Base-by-base conservation (phyloP, 345 rosid genomes). In the Lepidium africanum region DNA sequence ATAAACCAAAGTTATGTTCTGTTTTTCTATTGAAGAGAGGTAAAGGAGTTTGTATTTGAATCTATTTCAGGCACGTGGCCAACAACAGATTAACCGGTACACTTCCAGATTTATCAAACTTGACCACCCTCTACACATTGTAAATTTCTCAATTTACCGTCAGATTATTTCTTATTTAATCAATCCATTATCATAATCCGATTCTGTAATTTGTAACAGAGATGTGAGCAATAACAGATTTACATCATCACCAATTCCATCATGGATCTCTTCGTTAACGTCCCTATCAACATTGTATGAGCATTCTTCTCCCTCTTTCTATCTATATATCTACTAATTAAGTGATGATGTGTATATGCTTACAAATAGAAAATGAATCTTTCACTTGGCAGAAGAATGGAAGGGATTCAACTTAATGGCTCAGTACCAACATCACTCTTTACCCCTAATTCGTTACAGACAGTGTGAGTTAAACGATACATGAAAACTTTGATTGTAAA, bases 221-320 rank as follows among this genome's bases (percentile, higher is more conserved):
- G 97, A 86, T 70, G 52, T 91, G 58, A 89, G 97, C 79, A 89
- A 89, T 60, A 95, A 91, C 43, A 77, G 62, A 15, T 86, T 95
- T 21, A 65, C 69, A 3, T 2, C 59, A 9, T 37, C 92, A 41
- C 72, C 42, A 2, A 25, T 91, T 69, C 94, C 94, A 47, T 10
- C 80, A 9, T 95, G 96, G 97, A 37, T 85, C 50, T 51, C 80
- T 45, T 60, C 74, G 3, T 74, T 84, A 25, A 30, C 5, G 16
- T 70, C 86, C 32, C 67, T 91, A 39, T 75, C 89, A 77, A 83
- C 96, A 69, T 66, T 91, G 96, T 94, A 94, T 27, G 85, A 67
- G 3, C 72, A 74, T 63, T 63, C 53, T 27, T 43, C 51, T 47
- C 37, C 68, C 63, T 15, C 50, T 32, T 25, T 40, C 5, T 19